Conservation (phyloP, 1,284 basidiomycete genomes). For the Sanghuangporus baumii region DNA sequence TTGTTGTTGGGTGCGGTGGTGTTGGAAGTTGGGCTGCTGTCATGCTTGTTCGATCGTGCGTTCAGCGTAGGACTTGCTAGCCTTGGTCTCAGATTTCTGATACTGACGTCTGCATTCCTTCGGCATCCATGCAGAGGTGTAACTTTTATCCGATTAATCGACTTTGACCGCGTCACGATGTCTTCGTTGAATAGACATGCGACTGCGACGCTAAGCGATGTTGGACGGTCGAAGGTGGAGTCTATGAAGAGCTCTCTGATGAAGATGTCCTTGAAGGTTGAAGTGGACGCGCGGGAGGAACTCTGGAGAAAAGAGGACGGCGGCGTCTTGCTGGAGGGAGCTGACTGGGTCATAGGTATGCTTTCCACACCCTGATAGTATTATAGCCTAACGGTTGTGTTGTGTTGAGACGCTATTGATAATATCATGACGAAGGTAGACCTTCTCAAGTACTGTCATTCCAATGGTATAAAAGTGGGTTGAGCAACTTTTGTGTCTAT, state of each 20-base stretch:
- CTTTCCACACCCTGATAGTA: constrained; percentile 5
- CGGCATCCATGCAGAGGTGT: constrained; percentile 48
- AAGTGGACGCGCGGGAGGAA: constrained; percentile 79
- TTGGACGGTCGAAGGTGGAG: constrained; percentile 92
- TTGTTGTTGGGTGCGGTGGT: constrained; percentile 92
- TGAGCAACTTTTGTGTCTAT: background rate
- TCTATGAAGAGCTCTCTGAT: constrained; percentile 72
- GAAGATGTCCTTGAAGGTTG: constrained; percentile 64
- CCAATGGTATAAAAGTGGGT: constrained; percentile 64
- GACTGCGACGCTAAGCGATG: constrained; percentile 85
- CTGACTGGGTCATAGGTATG: constrained; percentile 86
- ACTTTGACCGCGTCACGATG: constrained; percentile 92
- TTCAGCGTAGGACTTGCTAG: constrained; percentile 21
- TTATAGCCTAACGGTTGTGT: constrained; percentile 16
- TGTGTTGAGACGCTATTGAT: constrained; percentile 79
- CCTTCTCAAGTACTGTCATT: constrained; percentile 78
- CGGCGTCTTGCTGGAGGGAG: constrained; percentile 67
- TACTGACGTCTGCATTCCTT: background rate
- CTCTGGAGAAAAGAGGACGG: constrained; percentile 80
- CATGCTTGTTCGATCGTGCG: constrained; percentile 86
- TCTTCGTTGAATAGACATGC: constrained; percentile 94
- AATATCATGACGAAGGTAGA: constrained; percentile 96
- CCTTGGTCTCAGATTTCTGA: background rate
- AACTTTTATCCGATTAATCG: constrained; percentile 66
- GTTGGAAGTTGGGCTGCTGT: constrained; percentile 95